phyloP scores from a whole-genome alignment of 805 yeast species.

The Ogataea allantospora region DNA sequence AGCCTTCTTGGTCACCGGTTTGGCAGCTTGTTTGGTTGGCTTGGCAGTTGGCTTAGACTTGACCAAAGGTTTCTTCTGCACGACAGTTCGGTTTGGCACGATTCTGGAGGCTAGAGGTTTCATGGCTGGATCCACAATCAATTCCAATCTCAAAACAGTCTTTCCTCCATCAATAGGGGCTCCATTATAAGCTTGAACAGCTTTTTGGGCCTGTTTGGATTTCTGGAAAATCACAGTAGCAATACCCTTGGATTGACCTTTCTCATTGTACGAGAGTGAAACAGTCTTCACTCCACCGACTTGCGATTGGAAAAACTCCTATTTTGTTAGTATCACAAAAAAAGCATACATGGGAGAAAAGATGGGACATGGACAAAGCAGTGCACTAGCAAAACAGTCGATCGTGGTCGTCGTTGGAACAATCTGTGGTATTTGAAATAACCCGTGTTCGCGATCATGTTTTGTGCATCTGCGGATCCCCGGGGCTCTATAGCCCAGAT shows the following conservation, averaged over 20 bases:
- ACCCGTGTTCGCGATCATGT: background rate
- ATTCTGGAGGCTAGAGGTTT: conserved; percentile 76
- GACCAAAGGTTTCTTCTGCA: conserved; percentile 5
- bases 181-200: conserved; percentile 83
- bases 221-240: conserved; percentile 80
- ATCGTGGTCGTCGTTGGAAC: conserved; percentile 14
- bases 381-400: conserved; percentile 1
- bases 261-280: conserved; percentile 75
- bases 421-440: conserved; percentile 6
- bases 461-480: conserved; percentile 9
- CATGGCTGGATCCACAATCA: conserved; percentile 80
- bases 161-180: conserved; percentile 92
- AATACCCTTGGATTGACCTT: conserved; percentile 88
- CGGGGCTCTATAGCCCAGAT: conserved; percentile 13
- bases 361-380: conserved; percentile 6
- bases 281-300: conserved; percentile 81
- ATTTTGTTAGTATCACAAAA: conserved; percentile 27
- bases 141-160: conserved; percentile 69
- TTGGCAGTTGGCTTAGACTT: conserved; percentile 24
- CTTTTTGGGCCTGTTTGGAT: conserved; percentile 67
- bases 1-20: conserved; percentile 11
- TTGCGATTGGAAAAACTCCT: conserved; percentile 88
- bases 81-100: conserved; percentile 40
- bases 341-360: background rate
- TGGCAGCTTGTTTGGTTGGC: conserved; percentile 21